Percentiles rank a stretch among this genome's conserved stretches.
These are phyloP conservation scores for Trichosporon sp. DNA, from an alignment of 1,284 basidiomycete genomes.

Conservation along the genomic window DNA sequence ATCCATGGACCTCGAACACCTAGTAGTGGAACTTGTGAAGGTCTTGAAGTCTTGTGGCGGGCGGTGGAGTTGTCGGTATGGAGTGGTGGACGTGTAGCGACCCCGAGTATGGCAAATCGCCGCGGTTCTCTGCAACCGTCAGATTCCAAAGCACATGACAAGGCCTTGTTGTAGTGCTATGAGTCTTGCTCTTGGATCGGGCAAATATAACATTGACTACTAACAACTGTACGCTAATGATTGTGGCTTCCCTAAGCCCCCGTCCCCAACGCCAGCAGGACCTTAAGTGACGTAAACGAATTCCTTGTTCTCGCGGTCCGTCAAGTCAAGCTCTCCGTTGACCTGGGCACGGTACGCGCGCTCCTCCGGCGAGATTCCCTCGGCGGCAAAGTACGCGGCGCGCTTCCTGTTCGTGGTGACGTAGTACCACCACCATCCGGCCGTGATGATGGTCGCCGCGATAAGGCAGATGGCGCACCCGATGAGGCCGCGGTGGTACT, in stretches of 20 bases:
- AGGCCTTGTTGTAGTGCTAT: too few species aligned
- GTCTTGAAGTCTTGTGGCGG: too few species aligned
- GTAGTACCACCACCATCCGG: constrained; percentile 39
- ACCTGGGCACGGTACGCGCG: constrained; percentile 34
- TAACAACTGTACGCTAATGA: neutral
- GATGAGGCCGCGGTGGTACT: constrained; percentile 34
- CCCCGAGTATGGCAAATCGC: too few species aligned
- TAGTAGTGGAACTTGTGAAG: too few species aligned
- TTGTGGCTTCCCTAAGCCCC: neutral
- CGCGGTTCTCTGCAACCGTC: too few species aligned
- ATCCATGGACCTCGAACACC: too few species aligned
- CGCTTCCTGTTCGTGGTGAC: constrained; percentile 33
- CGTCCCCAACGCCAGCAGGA: neutral
- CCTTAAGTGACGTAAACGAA: neutral
- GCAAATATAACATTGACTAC: neutral
- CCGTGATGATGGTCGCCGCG: constrained; percentile 30
- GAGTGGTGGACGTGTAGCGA: too few species aligned
- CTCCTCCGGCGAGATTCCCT: constrained; percentile 36
- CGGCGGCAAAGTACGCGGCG: constrained; percentile 32
- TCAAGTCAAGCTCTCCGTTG: constrained; percentile 40
- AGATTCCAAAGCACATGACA: too few species aligned
- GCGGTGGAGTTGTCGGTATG: too few species aligned
- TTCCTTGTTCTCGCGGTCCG: constrained; percentile 30
- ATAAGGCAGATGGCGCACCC: constrained; percentile 36
- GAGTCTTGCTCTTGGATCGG: too few species aligned